These are phyloP conservation scores for Phytophthora megakarya DNA, from an alignment of 352 stramenopile genomes.

Conservation along the genomic window DNA sequence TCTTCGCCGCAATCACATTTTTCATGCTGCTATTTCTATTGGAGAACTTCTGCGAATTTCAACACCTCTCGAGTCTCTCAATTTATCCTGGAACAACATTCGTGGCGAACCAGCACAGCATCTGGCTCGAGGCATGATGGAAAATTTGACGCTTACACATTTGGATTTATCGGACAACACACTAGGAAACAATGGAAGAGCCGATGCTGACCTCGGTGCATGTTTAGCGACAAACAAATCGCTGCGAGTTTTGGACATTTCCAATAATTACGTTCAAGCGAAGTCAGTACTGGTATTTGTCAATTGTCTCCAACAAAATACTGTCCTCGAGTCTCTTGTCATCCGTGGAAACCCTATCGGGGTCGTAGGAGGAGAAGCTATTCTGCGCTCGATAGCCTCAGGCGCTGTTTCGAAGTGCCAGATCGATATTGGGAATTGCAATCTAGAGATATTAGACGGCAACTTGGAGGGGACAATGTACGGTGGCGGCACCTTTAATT, in stretches of 20 bases:
- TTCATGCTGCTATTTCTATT: slow-evolving; percentile 55
- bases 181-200: slow-evolving; percentile 68
- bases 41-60: slow-evolving; percentile 69
- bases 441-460: slow-evolving; percentile 65
- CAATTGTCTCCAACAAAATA: slow-evolving; percentile 64
- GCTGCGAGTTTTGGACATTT: slow-evolving; percentile 60
- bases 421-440: slow-evolving; percentile 68
- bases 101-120: slow-evolving; percentile 65
- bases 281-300: slow-evolving; percentile 68
- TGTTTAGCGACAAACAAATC: slow-evolving; percentile 74
- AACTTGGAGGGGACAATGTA: slow-evolving; percentile 53
- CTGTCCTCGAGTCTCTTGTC: slow-evolving; percentile 51
- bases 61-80: slow-evolving; percentile 57
- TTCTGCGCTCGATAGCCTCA: slow-evolving; percentile 57
- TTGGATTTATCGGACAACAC: slow-evolving; percentile 78
- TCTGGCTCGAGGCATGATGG: slow-evolving; percentile 69
- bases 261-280: slow-evolving; percentile 71
- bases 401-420: slow-evolving; percentile 57
- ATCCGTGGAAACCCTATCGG: slow-evolving; percentile 77
- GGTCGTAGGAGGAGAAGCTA: slow-evolving; percentile 56
- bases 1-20: slow-evolving; percentile 71
- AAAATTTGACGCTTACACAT: slow-evolving; percentile 68
- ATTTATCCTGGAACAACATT: slow-evolving; percentile 83
- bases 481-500: slow-evolving; percentile 49
- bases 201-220: slow-evolving; percentile 62